A percentile compares a stretch with the other conserved stretches of the same genome.
Conservation (phyloP, 768 basidiomycete species). For the Auricularia auricula-judae region DNA sequence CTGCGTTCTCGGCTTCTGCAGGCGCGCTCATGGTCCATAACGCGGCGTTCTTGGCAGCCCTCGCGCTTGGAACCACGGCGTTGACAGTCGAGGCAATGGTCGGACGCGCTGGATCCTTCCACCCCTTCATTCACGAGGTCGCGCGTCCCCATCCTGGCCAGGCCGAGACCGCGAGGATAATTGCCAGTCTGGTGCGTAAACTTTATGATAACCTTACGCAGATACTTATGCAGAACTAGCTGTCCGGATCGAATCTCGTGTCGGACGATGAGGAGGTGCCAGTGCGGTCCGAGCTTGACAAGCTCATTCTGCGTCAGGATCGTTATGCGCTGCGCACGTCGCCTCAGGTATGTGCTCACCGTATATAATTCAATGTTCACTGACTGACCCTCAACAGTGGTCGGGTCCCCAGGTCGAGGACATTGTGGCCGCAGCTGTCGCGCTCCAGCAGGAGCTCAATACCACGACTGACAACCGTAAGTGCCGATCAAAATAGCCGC, state of each 20-base stretch:
- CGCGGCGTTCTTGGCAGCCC: slow-evolving; percentile 10
- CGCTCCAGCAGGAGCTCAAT: slow-evolving; percentile 16
- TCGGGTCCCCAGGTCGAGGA: slow-evolving; percentile 18
- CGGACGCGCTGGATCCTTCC: slow-evolving; percentile 15
- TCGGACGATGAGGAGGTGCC: not conserved
- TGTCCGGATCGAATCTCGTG: not conserved
- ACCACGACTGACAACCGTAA: slow-evolving; percentile 22
- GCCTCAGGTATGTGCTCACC: not conserved
- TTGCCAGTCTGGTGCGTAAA: slow-evolving; percentile 8
- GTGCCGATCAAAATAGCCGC: slow-evolving; percentile 2
- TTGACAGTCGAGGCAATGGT: slow-evolving; percentile 18
- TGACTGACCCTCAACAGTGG: slow-evolving; percentile 10
- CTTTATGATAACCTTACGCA: not conserved
- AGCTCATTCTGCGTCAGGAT: slow-evolving; percentile 17
- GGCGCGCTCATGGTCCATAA: slow-evolving; percentile 16
- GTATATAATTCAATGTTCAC: no score
- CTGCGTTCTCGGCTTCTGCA: slow-evolving; percentile 10
- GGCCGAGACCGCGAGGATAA: slow-evolving; percentile 13
- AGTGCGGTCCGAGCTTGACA: slow-evolving; percentile 9
- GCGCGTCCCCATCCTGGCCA: slow-evolving; percentile 19
- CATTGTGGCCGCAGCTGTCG: slow-evolving; percentile 11
- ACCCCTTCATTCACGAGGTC: slow-evolving; percentile 18
- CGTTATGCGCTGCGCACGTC: slow-evolving; percentile 17
- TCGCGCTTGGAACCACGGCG: slow-evolving; percentile 15
- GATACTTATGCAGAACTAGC: not conserved